Conservation (phyloP, 1,284 basidiomycete species). For the Vanrija humicola region DNA sequence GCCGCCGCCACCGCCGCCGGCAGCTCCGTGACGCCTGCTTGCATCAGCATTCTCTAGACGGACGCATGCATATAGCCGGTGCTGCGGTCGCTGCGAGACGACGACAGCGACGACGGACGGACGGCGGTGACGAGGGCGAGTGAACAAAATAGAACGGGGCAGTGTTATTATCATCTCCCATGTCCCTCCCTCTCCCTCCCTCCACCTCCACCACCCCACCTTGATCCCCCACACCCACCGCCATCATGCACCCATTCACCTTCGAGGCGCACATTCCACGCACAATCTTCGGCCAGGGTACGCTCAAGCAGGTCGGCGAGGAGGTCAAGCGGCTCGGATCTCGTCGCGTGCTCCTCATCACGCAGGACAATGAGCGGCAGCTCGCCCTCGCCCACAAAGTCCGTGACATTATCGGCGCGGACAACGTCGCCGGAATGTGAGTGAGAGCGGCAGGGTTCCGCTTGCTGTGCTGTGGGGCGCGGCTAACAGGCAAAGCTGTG, state of each 20-base stretch:
- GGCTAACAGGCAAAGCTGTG: slow-evolving; percentile 19
- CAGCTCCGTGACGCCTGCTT: too few relatives aligned
- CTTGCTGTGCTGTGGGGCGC: too few relatives aligned
- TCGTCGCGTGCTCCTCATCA: slow-evolving; percentile 46
- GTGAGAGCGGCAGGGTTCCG: neutral
- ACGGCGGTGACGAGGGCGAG: too few relatives aligned
- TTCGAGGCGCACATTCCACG: slow-evolving; percentile 42
- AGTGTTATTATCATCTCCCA: too few relatives aligned
- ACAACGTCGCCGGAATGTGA: slow-evolving; percentile 31
- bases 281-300: slow-evolving; percentile 52
- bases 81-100: too few relatives aligned
- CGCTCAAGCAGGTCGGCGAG: slow-evolving; percentile 44
- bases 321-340: slow-evolving; percentile 47
- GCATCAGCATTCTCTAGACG: too few relatives aligned
- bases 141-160: too few relatives aligned
- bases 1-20: too few relatives aligned
- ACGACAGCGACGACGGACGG: too few relatives aligned
- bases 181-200: slow-evolving; percentile 28
- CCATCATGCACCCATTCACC: slow-evolving; percentile 8
- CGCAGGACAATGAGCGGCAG: slow-evolving; percentile 23
- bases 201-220: slow-evolving; percentile 41
- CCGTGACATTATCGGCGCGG: slow-evolving; percentile 34
- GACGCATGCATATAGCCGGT: too few relatives aligned
- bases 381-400: slow-evolving; percentile 29
- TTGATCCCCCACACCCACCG: neutral